A percentile compares a stretch with the other conserved stretches of the same genome.
Conservation (phyloP, 768 basidiomycete genomes). For the Sporobolomyces phaffii region DNA sequence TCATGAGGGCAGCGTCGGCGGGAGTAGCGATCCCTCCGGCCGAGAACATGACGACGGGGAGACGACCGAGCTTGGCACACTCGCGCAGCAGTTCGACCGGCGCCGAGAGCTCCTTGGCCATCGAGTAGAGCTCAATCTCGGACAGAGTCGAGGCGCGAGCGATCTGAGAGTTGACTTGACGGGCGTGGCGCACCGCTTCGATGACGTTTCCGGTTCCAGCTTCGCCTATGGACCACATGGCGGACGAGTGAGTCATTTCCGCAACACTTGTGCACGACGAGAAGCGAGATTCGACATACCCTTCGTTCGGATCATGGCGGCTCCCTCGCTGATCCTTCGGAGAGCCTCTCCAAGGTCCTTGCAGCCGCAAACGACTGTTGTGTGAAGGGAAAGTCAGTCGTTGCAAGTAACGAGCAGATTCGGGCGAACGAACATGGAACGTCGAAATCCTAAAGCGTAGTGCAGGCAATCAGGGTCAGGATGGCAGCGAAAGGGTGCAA, state of each 20-base stretch:
- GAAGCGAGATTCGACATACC: no score
- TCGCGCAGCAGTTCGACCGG: conserved; percentile 95
- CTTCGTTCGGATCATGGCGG: conserved; percentile 97
- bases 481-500: neutral
- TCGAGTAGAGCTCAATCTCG: conserved; percentile 89
- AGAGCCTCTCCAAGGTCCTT: conserved; percentile 93
- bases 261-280: no score
- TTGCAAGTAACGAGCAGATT: neutral
- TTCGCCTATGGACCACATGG: conserved; percentile 40
- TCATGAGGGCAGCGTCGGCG: conserved; percentile 97
- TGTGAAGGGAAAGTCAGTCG: no score
- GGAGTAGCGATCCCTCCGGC: conserved; percentile 47
- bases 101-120: conserved; percentile 81
- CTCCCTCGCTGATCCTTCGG: conserved; percentile 91
- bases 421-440: conserved; percentile 38
- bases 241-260: neutral
- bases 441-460: conserved; percentile 74
- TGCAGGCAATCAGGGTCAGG: neutral
- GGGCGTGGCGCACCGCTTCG: conserved; percentile 80
- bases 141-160: conserved; percentile 77
- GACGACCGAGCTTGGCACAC: conserved; percentile 80
- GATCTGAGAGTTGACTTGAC: conserved; percentile 76
- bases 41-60: conserved; percentile 95
- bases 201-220: conserved; percentile 52
- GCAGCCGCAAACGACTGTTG: conserved; percentile 75